A percentile compares a stretch with the other conserved stretches of the same genome.
Conservation (phyloP, 1,284 basidiomycete species). For the Puccinia sorghi region DNA sequence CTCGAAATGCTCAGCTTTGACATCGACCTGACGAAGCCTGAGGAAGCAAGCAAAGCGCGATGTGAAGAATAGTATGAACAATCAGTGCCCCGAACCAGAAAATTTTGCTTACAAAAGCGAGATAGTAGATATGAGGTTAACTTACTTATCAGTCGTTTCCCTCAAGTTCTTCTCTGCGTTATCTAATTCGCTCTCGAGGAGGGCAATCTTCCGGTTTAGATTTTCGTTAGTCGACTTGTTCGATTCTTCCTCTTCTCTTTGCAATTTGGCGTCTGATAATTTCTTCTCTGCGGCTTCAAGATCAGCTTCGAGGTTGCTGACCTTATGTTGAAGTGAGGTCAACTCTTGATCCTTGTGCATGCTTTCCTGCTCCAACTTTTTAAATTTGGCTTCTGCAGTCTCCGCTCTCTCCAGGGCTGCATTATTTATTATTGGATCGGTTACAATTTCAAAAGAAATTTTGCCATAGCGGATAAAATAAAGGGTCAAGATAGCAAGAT, state of each 20-base stretch:
- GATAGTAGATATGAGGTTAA: slow-evolving; percentile 52
- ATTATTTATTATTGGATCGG: background rate
- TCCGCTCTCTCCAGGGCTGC: slow-evolving; percentile 57
- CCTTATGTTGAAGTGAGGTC: slow-evolving; percentile 76
- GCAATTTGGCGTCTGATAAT: slow-evolving; percentile 70
- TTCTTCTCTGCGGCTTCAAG: slow-evolving; percentile 76
- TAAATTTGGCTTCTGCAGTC: slow-evolving; percentile 57
- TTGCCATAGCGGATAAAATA: background rate
- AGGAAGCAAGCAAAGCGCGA: slow-evolving; percentile 5
- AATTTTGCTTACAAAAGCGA: background rate
- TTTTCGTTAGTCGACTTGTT: slow-evolving; percentile 75
- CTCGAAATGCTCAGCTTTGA: slow-evolving; percentile 99
- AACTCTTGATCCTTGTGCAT: slow-evolving; percentile 87
- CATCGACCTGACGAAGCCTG: slow-evolving; percentile 93
- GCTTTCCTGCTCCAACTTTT: slow-evolving; percentile 70
- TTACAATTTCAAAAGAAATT: background rate
- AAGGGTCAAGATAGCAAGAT: background rate
- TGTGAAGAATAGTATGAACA: background rate
- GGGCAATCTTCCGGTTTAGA: slow-evolving; percentile 79
- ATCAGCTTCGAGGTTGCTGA: slow-evolving; percentile 70
- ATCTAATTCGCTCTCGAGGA: slow-evolving; percentile 94
- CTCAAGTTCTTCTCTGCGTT: slow-evolving; percentile 93
- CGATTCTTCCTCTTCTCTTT: slow-evolving; percentile 71
- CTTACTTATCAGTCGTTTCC: slow-evolving; percentile 95
- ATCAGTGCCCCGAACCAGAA: slow-evolving; percentile 2